Percentiles rank a stretch among this genome's conserved stretches.
These are phyloP conservation scores for Fusarium falciforme DNA, from an alignment of 2,329 filamentous ascomycete genomes.

Conservation along the genomic window DNA sequence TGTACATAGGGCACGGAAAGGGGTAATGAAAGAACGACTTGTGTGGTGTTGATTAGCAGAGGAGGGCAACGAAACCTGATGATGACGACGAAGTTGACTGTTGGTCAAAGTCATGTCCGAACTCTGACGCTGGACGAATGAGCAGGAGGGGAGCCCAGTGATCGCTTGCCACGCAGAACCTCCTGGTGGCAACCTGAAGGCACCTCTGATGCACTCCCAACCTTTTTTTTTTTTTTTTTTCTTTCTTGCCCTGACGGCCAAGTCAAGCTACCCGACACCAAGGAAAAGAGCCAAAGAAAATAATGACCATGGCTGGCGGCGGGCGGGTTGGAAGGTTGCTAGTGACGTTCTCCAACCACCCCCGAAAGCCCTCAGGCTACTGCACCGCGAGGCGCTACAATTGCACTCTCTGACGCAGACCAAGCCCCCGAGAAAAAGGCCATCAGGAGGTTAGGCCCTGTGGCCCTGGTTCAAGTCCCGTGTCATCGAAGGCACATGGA, in stretches of 20 bases:
- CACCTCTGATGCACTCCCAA: slow-evolving; percentile 6
- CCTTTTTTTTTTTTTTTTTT: neutral
- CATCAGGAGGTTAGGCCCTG: slow-evolving; percentile 12
- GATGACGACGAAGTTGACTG: slow-evolving; percentile 27
- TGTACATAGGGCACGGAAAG: neutral
- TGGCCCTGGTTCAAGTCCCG: slow-evolving; percentile 5
- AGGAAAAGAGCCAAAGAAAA: slow-evolving; percentile 14
- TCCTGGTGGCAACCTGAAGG: neutral
- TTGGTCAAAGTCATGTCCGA: slow-evolving; percentile 1
- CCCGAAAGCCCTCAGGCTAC: slow-evolving; percentile 12
- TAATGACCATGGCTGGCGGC: slow-evolving; percentile 32
- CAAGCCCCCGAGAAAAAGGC: slow-evolving; percentile 8
- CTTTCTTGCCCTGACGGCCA: slow-evolving; percentile 4
- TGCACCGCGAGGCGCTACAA: neutral
- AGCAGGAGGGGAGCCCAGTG: slow-evolving; percentile 13
- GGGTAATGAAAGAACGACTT: slow-evolving; percentile 3
- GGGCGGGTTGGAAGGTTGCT: slow-evolving; percentile 3
- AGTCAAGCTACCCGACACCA: slow-evolving; percentile 20
- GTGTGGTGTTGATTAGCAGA: slow-evolving; percentile 26
- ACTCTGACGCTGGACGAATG: slow-evolving; percentile 18
- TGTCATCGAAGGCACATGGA: slow-evolving; percentile 6
- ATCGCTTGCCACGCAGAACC: slow-evolving; percentile 32
- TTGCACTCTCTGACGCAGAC: slow-evolving; percentile 4
- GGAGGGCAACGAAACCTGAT: slow-evolving; percentile 14
- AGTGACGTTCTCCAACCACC: slow-evolving; percentile 38